Evolutionary conservation across 2,329 filamentous ascomycete genomes (phyloP).

Genomic region (Exophiala oligosperma): DNA sequence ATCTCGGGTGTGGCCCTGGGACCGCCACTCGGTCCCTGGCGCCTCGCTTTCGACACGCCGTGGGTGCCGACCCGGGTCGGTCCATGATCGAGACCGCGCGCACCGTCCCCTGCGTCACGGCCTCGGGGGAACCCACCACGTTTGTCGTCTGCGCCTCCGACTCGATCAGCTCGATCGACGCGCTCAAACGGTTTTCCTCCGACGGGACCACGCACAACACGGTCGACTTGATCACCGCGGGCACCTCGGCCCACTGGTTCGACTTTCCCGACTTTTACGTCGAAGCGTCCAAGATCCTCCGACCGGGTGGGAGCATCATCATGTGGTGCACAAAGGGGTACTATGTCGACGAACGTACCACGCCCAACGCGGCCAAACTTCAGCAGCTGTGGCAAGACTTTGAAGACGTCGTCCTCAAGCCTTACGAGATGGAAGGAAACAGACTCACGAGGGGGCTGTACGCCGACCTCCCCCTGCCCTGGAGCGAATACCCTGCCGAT

Average conservation of each 20-base stretch:
- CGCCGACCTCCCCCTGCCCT: slow-evolving; percentile 49
- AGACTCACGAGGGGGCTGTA: slow-evolving; percentile 44
- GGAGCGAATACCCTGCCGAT: slow-evolving; percentile 36
- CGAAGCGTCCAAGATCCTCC: slow-evolving; percentile 48
- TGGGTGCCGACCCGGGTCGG: slow-evolving; percentile 54
- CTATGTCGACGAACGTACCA: slow-evolving; percentile 34
- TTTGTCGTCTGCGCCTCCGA: slow-evolving; percentile 50
- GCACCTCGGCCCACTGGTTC: slow-evolving; percentile 60
- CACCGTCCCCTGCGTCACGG: slow-evolving; percentile 35
- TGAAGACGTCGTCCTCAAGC: slow-evolving; percentile 38
- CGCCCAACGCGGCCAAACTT: slow-evolving; percentile 44
- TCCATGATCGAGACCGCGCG: slow-evolving; percentile 56
- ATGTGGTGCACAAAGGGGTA: slow-evolving; percentile 45
- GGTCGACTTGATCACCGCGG: slow-evolving; percentile 54
- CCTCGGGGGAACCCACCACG: slow-evolving; percentile 35
- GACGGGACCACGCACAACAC: slow-evolving; percentile 19
- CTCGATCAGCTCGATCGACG: slow-evolving; percentile 37
- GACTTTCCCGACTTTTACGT: slow-evolving; percentile 54
- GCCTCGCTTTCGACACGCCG: slow-evolving; percentile 45
- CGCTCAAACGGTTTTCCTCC: slow-evolving; percentile 29
- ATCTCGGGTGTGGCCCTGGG: slow-evolving; percentile 61
- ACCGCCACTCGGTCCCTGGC: slow-evolving; percentile 49
- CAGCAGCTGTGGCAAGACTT: slow-evolving; percentile 44
- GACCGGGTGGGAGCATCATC: slow-evolving; percentile 56
- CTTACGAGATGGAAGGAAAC: slow-evolving; percentile 48